Conservation (phyloP, 768 basidiomycete species). For the Auricularia cornea region DNA sequence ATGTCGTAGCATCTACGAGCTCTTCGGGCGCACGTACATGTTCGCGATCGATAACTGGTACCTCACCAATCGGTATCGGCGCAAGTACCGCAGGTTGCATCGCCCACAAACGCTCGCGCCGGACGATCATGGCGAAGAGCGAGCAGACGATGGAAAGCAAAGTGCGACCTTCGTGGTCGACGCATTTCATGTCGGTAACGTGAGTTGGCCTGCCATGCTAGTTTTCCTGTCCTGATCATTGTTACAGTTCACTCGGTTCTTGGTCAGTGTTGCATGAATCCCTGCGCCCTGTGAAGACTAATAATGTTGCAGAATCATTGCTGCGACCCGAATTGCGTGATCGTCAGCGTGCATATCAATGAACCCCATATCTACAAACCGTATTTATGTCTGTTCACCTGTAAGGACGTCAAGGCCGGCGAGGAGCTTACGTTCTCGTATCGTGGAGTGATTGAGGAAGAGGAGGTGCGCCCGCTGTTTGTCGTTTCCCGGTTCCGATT, state of each 20-base stretch:
- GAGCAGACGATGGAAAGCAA: constrained; percentile 12
- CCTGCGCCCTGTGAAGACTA: not conserved
- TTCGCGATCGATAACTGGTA: too few species aligned
- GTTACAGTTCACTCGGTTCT: constrained; percentile 74
- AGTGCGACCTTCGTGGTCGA: constrained; percentile 53
- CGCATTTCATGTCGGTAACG: constrained; percentile 83
- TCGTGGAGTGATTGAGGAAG: too few species aligned
- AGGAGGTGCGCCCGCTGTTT: too few species aligned
- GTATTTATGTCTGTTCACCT: constrained; percentile 57
- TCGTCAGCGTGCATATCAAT: constrained; percentile 71
- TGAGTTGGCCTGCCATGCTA: constrained; percentile 23
- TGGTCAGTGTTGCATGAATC: constrained; percentile 43
- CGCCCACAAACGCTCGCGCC: constrained; percentile 64
- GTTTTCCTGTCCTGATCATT: too few species aligned
- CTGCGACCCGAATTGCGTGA: constrained; percentile 75
- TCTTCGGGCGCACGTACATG: too few species aligned
- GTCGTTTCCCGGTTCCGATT: too few species aligned
- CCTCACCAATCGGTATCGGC: too few species aligned
- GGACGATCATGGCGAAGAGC: constrained; percentile 1
- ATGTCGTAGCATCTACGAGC: constrained; percentile 25
- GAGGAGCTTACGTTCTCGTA: constrained; percentile 57
- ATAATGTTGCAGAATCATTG: constrained; percentile 70
- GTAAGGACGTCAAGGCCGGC: constrained; percentile 47
- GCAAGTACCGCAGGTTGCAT: constrained; percentile 24
- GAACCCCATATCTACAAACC: constrained; percentile 67